Base-by-base conservation (phyloP, 352 stramenopile species). In the Globisporangium cylindrosporum region DNA sequence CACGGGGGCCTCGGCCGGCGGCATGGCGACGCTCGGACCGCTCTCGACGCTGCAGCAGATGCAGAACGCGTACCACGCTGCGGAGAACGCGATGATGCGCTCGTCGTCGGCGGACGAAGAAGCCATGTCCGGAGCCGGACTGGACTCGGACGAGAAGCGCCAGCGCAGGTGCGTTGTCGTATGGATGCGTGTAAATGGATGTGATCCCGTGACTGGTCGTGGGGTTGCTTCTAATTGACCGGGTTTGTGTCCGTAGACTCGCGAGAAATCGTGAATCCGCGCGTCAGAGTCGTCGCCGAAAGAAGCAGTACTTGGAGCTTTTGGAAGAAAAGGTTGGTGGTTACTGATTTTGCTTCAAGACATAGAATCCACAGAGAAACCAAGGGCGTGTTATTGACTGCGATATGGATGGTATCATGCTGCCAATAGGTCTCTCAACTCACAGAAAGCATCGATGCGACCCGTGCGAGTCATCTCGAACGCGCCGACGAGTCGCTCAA, bases 281-380 rank as follows among this genome's bases (percentile, higher is more conserved):
- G 6, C 86, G 89, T 41, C 89, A 96, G 72, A 96, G 89, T 68
- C 89, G 89, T 18, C 87, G 89, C 56, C 87, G 89, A 38, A 96
- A 96, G 81, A 96, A 96, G 61, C 89, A 96, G 71, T 96, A 96
- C 59, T 61, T 96, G 36, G 89, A 96, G 72, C 70, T 96, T 25
- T 69, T 96, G 7, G 89, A 96, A 74, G 89, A 95, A 59, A 96
- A 96, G 76, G 86, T 91, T 15, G 0, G 69, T 66, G 14, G n/a
- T 0, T 2, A 14, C 1, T 12, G 18, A 51, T 20, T 14, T n/a
- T 49, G 18, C 43, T 20, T 22, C 10, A 12, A 4, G 36, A 43
- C 14, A 22, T 51, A 18, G 18, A 10, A 51, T 6, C n/a, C 1
- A 22, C 15, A 49, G 14, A n/a, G 43, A 51, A 51, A 22, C 43